Base-by-base conservation (phyloP, 805 yeast species). In the Vanderwaltozyma yarrowii region DNA sequence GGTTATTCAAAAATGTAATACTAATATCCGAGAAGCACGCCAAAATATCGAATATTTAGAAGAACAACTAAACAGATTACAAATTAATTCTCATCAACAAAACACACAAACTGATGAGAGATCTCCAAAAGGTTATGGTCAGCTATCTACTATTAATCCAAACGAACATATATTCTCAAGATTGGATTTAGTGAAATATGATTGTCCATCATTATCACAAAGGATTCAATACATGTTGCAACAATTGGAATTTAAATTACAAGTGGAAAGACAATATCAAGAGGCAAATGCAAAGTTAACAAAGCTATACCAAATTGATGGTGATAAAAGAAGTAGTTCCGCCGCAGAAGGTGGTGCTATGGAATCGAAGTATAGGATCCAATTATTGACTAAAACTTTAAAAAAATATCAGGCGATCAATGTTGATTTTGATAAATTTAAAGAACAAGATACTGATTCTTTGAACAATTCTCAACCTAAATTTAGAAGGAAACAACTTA, bases 211-310 rank as follows among this genome's bases (percentile, higher is more conserved):
- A 0, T 66, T 92, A 48, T 96, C 96, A 10, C 96, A 92, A 51
- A 75, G 92, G 45, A 92, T 92, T 53, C 96, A 86, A 61, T 79
- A 84, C 51, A 88, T 92, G 97, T 71, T 89, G 39, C 96, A 88
- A 62, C 94, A 87, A 60, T 69, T 92, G 42, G 95, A 88, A 56
- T 87, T 89, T 60, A 92, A 92, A 61, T 70, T 89, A 33, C 92
- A 89, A 54, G 94, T 89, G 28, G 99, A 92, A 59, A 78, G 84
- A 50, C 95, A 92, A 61, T 92, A 89, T 61, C 78, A 80, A 51
- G 89, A 80, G 46, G 97, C 96, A 5, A 87, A 87, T 48, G 94
- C 85, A 45, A 92, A 89, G 59, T 74, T 92, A 54, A 78, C 82
- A 20, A 83, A 78, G 48, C 73, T 92, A 38, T 92, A 92, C 57